Evolutionary conservation across 2,329 filamentous ascomycete genomes (phyloP).

Genomic region (Trichoderma koningii): DNA sequence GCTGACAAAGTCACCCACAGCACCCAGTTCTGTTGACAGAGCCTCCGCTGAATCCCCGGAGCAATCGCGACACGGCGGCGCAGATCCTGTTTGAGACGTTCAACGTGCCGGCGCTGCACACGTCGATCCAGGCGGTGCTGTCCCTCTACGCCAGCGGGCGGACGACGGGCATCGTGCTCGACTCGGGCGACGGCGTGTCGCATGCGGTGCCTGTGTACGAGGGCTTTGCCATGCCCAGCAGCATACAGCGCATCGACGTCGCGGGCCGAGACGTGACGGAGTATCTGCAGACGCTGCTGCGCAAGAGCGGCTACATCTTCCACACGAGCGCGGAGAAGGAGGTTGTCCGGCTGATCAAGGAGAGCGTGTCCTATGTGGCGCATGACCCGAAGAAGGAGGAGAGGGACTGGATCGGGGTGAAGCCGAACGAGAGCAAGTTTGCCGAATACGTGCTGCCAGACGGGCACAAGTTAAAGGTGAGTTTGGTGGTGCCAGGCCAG

Average conservation of each 20-base stretch:
- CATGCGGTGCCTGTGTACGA: constrained; percentile 98
- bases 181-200: constrained; percentile 93
- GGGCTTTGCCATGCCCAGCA: constrained; percentile 94
- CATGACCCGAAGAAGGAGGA: constrained; percentile 90
- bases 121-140: constrained; percentile 93
- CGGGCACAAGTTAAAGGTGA: constrained; percentile 86
- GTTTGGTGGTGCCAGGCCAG: constrained; percentile 12
- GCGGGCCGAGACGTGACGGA: constrained; percentile 96
- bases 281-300: constrained; percentile 83
- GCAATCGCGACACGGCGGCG: constrained; percentile 93
- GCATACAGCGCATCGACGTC: constrained; percentile 93
- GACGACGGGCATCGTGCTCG: constrained; percentile 93
- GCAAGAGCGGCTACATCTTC: constrained; percentile 92
- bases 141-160: constrained; percentile 94
- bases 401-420: constrained; percentile 87
- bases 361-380: constrained; percentile 89
- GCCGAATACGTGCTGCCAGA: constrained; percentile 90
- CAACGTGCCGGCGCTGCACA: constrained; percentile 95
- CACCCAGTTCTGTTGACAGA: constrained; percentile 96
- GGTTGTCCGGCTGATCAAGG: constrained; percentile 96
- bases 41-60: constrained; percentile 89
- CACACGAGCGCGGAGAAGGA: constrained; percentile 99
- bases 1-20: constrained; percentile 51
- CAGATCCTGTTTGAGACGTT: constrained; percentile 99
- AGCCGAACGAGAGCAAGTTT: constrained; percentile 74